Conservation (phyloP, 345 rosid genomes). For the Sapria himalayana region DNA sequence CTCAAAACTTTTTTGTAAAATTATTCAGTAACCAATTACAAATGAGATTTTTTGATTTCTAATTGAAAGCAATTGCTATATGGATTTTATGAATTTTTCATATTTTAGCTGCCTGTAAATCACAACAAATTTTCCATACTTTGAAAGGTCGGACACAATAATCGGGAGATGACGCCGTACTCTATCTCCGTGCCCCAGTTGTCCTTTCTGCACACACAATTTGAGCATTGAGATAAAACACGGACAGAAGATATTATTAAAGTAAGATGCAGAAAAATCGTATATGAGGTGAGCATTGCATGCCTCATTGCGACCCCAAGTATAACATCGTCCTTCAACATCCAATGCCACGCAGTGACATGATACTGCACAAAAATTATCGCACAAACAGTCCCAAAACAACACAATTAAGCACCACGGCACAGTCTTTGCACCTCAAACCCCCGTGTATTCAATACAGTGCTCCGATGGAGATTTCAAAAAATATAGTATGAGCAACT, state of each 20-base stretch:
- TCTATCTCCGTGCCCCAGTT: slow-evolving; percentile 87
- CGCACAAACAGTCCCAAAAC: background rate
- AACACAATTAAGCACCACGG: slow-evolving; percentile 3
- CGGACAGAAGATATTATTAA: slow-evolving; percentile 3
- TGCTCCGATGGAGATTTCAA: no score
- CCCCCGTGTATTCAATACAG: no score
- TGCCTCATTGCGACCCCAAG: slow-evolving; percentile 98
- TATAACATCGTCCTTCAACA: slow-evolving; percentile 84
- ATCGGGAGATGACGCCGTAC: slow-evolving; percentile 88
- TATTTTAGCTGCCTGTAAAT: no score
- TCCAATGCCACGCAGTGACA: slow-evolving; percentile 97
- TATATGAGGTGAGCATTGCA: slow-evolving; percentile 3
- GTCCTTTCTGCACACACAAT: slow-evolving; percentile 58
- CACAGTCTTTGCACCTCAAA: background rate
- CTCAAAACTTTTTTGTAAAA: no score
- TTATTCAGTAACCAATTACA: no score
- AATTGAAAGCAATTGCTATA: no score
- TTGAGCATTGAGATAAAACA: no score
- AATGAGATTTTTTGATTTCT: no score
- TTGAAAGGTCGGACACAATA: slow-evolving; percentile 66
- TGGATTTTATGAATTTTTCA: no score
- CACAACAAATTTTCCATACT: no score
- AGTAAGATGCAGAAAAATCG: slow-evolving; percentile 3
- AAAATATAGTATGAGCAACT: no score
- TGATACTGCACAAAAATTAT: slow-evolving; percentile 28